Evolutionary conservation across 768 basidiomycete genomes (phyloP), one percentile per base, ranked within the genome.

Genomic region (Pulveroboletus sp.): DNA sequence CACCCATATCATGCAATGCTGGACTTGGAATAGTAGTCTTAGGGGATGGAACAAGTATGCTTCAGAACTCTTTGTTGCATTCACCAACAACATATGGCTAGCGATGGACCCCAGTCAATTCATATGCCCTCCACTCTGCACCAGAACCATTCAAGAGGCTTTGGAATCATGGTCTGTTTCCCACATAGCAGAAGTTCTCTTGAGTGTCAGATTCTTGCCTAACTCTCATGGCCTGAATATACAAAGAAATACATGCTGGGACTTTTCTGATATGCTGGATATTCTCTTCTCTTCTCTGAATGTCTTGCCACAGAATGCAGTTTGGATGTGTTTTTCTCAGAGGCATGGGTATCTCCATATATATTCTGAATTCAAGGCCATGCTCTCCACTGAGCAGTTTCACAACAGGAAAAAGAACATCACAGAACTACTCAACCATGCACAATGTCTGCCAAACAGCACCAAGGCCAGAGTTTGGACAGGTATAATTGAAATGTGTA

Each of bases 1-100:
- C 0, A 26, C 14, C 0, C 9, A 4, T 0, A 45, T 53, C 0
- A 19, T 49, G 5, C 4, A 37, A 0, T 8, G 16, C 9, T 49
- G 31, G 36, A 42, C n/a, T 5, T 49, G 47, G 47, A n/a, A n/a
- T n/a, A 36, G 1, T 6, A 31, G 6, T 13, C 12, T 11, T 9
- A 4, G 12, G 6, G 26, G n/a, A 1, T 53, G 43, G 47, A 19
- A 53, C 23, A 43, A 45, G 1, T 44, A 45, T 27, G 23, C 51
- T 26, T 43, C 47, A 0, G 43, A 53, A 6, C 38, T 53, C 20
- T 53, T 49, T 3, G 0, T 53, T 0, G 6, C 34, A 3, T 53
- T 53, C 27, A 53, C 47, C 20, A 49, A 45, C 4, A 39, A 41
- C 22, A 30, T 53, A 27, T 53, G 52, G 47, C 52, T 53, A 0